Conservation (phyloP, 495 filamentous ascomycete species). For the Platismatia glauca region DNA sequence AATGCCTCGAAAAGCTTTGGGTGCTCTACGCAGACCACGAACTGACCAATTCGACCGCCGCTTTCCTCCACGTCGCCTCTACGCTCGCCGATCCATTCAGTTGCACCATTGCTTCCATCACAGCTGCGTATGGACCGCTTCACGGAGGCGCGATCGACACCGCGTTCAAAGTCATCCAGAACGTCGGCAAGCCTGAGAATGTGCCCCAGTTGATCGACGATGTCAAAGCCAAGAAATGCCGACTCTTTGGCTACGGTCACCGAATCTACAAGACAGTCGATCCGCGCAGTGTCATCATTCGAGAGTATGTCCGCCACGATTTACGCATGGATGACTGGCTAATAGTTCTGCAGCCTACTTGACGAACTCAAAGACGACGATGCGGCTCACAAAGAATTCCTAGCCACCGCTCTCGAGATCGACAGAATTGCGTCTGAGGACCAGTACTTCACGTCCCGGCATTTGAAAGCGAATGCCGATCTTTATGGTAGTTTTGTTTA, state of each 20-base stretch:
- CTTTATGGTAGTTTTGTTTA: constrained; percentile 44
- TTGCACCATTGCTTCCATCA: constrained; percentile 31
- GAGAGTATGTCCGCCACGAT: no score
- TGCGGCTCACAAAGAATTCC: constrained; percentile 19
- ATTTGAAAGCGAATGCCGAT: constrained; percentile 46
- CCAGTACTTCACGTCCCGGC: constrained; percentile 40
- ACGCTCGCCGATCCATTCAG: constrained; percentile 40
- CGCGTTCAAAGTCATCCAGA: constrained; percentile 36
- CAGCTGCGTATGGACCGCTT: constrained; percentile 40
- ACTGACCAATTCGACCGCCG: constrained; percentile 45
- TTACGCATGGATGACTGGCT: no score
- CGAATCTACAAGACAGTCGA: constrained; percentile 42
- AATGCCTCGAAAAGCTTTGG: constrained; percentile 36
- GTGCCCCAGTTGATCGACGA: constrained; percentile 35
- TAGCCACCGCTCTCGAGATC: constrained; percentile 42
- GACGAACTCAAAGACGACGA: background rate
- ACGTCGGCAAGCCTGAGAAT: constrained; percentile 37
- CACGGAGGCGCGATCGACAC: constrained; percentile 47
- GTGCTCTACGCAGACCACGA: constrained; percentile 44
- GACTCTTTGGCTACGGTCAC: no score
- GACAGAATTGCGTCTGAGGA: constrained; percentile 39
- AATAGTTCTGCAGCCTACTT: no score
- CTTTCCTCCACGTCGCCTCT: constrained; percentile 42
- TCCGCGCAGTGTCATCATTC: constrained; percentile 38
- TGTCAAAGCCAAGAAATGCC: constrained; percentile 40